These are phyloP conservation scores for Drechslerella stenobrocha DNA, from an alignment of 2,329 filamentous ascomycete genomes.

Conservation along the genomic window DNA sequence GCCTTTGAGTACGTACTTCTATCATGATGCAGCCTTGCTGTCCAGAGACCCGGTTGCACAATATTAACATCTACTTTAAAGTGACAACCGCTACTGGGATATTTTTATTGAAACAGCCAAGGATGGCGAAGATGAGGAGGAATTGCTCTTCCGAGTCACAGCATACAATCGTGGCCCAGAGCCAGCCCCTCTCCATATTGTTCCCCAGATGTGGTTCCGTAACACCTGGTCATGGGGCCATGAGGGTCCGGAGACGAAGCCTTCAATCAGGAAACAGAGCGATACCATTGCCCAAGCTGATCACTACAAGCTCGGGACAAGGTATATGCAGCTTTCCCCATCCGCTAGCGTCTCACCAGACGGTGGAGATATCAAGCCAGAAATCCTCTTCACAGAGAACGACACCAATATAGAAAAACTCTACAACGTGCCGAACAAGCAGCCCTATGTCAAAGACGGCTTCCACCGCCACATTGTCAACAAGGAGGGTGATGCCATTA, in stretches of 20 bases:
- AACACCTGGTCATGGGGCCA: constrained; percentile 97
- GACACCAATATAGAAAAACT: constrained; percentile 82
- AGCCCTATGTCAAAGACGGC: constrained; percentile 86
- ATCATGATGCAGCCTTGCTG: too few relatives aligned
- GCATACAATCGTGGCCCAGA: constrained; percentile 95
- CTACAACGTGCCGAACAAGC: constrained; percentile 72
- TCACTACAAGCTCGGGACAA: constrained; percentile 77
- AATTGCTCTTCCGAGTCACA: constrained; percentile 89
- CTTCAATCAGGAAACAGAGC: constrained; percentile 69
- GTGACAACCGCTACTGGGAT: constrained; percentile 88
- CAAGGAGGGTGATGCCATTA: constrained; percentile 76
- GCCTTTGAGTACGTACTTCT: constrained; percentile 65
- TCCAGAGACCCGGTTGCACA: too few relatives aligned
- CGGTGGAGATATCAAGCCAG: constrained; percentile 79
- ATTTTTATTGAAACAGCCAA: constrained; percentile 97
- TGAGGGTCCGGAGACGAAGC: constrained; percentile 74
- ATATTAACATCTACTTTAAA: constrained; percentile 27
- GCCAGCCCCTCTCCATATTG: constrained; percentile 84
- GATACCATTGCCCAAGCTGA: constrained; percentile 73
- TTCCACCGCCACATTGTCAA: constrained; percentile 88
- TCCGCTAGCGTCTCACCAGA: constrained; percentile 80
- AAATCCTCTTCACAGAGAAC: constrained; percentile 91
- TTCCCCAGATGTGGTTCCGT: constrained; percentile 94
- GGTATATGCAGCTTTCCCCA: constrained; percentile 81
- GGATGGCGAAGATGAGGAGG: constrained; percentile 85